Percentiles rank a stretch among this genome's conserved stretches.
phyloP scores from a whole-genome alignment of 441 rosid genomes.

The Adansonia grandidieri region DNA sequence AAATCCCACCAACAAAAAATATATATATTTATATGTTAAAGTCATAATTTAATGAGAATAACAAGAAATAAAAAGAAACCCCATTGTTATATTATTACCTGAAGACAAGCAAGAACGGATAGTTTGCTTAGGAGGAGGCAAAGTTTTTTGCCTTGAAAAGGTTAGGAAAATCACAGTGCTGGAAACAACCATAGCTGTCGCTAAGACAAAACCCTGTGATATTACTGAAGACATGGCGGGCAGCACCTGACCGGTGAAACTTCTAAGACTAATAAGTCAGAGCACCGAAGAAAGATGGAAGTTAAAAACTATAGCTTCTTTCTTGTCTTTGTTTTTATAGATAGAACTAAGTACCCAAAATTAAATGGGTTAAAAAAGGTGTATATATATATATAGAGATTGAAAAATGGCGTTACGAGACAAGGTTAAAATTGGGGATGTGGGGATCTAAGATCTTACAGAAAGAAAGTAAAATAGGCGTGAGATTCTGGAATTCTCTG shows the following conservation, averaged over 20 bases:
- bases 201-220: constrained; percentile 65
- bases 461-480: neutral
- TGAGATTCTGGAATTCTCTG: constrained; percentile 17
- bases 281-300: neutral
- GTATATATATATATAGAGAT: neutral
- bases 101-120: constrained; percentile 68
- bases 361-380: too few relatives aligned
- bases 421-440: neutral
- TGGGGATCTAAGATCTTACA: neutral
- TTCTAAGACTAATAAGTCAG: neutral
- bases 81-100: constrained; percentile 36
- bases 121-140: constrained; percentile 26
- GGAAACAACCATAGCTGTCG: constrained; percentile 83
- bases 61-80: neutral
- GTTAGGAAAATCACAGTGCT: constrained; percentile 65
- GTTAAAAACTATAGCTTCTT: too few relatives aligned
- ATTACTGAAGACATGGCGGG: constrained; percentile 31
- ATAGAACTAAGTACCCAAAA: neutral
- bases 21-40: too few relatives aligned
- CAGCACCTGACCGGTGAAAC: neutral
- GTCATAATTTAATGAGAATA: neutral
- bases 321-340: neutral
- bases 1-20: neutral
- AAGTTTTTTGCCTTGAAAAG: constrained; percentile 48
- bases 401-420: neutral